Base-by-base conservation (phyloP, 768 basidiomycete genomes). In the Hygrophoropsis aurantiaca region DNA sequence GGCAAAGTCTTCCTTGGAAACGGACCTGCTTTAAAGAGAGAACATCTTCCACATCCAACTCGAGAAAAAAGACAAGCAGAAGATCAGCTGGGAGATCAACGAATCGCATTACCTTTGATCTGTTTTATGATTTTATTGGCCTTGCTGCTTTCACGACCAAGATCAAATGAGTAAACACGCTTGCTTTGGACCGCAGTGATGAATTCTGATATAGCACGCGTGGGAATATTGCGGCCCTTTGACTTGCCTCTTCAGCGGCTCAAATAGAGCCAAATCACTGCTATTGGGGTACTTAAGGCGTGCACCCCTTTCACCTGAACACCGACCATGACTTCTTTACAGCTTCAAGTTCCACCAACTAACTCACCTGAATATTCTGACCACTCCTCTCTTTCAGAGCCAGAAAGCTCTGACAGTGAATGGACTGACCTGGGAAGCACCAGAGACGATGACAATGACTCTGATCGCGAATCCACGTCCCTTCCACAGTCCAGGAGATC, bases 391-490 rank as follows among this genome's bases (percentile, higher is more conserved):
- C 71, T 80, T 65, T 80, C 84, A 57, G 87, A 88, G 62, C 61
- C 75, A 54, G 86, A 85, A 61, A 79, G 66, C 51, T 90, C 87
- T 32, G 88, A 90, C 70, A 87, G 85, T 24, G 88, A 90, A 66
- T 90, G 88, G 88, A 83, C 87, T 58, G 87, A 90, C 58, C 77
- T 90, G 55, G 71, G 84, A 24, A 83, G 81, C 58, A 80, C 77
- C 62, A 79, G 79, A 55, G 86, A 85, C 27, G 85, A 85, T 59
- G 81, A 84, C 68, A 81, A 80, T 63, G 84, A 85, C 59, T 87
- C 85, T 59, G 84, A 85, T 74, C 81, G 69, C 63, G 82, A 82
- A 58, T 78, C 77, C 50, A 62, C 53, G 15, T 78, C 77, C 35
- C 68, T 73, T 48, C 76, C 84, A 20, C 74, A 74, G 55, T 89